phyloP scores from a whole-genome alignment of 495 filamentous ascomycete genomes.

The Aspergillus saccharolyticus region DNA sequence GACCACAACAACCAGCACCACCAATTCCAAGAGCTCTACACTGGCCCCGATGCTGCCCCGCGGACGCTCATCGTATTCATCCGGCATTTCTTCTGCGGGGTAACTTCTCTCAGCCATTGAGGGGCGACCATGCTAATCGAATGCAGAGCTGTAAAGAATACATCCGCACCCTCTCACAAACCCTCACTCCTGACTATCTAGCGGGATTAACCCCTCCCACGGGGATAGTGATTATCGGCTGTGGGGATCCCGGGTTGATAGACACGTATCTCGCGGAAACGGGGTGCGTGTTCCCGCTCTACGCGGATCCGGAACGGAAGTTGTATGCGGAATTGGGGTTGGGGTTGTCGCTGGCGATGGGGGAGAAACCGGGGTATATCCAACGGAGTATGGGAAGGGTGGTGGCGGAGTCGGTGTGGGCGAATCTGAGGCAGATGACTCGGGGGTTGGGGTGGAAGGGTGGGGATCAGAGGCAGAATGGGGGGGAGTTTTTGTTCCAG shows the following conservation, averaged over 20 bases:
- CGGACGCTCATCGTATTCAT: slow-evolving; percentile 75
- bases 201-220: slow-evolving; percentile 50
- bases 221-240: slow-evolving; percentile 69
- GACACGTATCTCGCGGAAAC: slow-evolving; percentile 59
- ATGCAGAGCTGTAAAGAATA: slow-evolving; percentile 62
- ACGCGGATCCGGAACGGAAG: slow-evolving; percentile 65
- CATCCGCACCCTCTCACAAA: slow-evolving; percentile 56
- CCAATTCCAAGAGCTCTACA: slow-evolving; percentile 65
- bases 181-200: slow-evolving; percentile 49
- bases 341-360: slow-evolving; percentile 57
- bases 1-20: slow-evolving; percentile 57
- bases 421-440: slow-evolving; percentile 50
- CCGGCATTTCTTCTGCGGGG: slow-evolving; percentile 86
- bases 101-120: slow-evolving; percentile 22
- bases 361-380: slow-evolving; percentile 63
- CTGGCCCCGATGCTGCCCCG: slow-evolving; percentile 45
- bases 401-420: slow-evolving; percentile 47
- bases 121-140: not conserved
- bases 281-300: slow-evolving; percentile 71
- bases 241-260: slow-evolving; percentile 71
- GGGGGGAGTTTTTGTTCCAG: slow-evolving; percentile 83
- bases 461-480: slow-evolving; percentile 66
- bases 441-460: slow-evolving; percentile 54
- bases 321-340: slow-evolving; percentile 72
- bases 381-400: slow-evolving; percentile 41